These are phyloP conservation scores for Falciphora oryzae DNA, from an alignment of 2,329 filamentous ascomycete species.

Conservation along the genomic window DNA sequence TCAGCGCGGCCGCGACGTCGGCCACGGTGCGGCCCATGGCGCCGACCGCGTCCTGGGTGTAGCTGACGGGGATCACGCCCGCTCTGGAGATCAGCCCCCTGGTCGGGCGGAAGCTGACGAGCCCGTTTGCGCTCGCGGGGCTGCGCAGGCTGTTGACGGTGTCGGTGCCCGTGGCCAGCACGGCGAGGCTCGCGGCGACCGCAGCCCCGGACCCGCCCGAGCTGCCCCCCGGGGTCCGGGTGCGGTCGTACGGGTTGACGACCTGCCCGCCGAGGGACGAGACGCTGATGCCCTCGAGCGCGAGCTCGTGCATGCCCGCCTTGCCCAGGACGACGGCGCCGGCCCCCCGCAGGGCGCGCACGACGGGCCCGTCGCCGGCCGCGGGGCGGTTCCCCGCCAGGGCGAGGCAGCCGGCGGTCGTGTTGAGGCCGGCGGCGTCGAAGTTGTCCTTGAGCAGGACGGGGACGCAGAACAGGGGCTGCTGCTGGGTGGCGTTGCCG, in stretches of 20 bases:
- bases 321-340: conserved; percentile 56
- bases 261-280: conserved; percentile 61
- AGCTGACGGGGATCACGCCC: conserved; percentile 50
- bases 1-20: conserved; percentile 45
- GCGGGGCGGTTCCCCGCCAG: conserved; percentile 40
- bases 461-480: conserved; percentile 53
- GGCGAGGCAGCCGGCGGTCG: conserved; percentile 48
- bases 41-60: conserved; percentile 50
- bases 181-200: conserved; percentile 47
- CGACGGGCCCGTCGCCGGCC: conserved; percentile 39
- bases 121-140: conserved; percentile 54
- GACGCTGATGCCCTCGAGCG: conserved; percentile 56
- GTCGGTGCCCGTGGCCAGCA: conserved; percentile 54
- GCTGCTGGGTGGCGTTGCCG: conserved; percentile 35
- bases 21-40: conserved; percentile 45
- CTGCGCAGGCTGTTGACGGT: conserved; percentile 58
- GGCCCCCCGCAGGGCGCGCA: conserved; percentile 40
- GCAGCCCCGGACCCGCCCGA: conserved; percentile 59
- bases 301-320: conserved; percentile 57
- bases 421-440: conserved; percentile 48
- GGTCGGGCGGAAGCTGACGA: conserved; percentile 55
- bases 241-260: conserved; percentile 58
- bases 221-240: conserved; percentile 59
- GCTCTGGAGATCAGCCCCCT: conserved; percentile 42
- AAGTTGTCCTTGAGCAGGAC: conserved; percentile 61